Percentiles rank a stretch among this genome's conserved stretches.
These are phyloP conservation scores for Globisporangium iwayamae DNA, from an alignment of 352 stramenopile genomes.

Conservation along the genomic window DNA sequence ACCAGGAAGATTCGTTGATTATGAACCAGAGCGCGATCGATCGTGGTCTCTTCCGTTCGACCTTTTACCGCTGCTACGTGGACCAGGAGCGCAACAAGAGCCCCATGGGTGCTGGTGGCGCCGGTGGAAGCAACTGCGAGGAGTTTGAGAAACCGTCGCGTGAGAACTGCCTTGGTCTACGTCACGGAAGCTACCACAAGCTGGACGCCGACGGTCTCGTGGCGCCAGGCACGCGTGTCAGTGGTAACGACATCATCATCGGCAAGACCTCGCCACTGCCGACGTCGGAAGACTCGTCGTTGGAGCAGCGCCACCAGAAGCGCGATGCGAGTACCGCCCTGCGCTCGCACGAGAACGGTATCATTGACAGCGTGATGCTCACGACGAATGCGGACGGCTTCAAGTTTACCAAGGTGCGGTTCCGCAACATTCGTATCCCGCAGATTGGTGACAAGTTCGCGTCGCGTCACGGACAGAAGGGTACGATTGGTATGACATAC, in stretches of 20 bases:
- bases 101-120: conserved; percentile 59
- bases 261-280: conserved; percentile 96
- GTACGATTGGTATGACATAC: conserved; percentile 99
- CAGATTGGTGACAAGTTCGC: conserved; percentile 99
- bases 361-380: conserved; percentile 99
- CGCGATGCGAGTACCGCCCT: conserved; percentile 96
- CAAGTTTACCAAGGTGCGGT: conserved; percentile 97
- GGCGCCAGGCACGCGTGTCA: conserved; percentile 94
- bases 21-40: conserved; percentile 99
- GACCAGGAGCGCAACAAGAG: conserved; percentile 92
- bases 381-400: conserved; percentile 97
- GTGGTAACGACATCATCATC: conserved; percentile 98
- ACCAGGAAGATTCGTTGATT: conserved; percentile 99
- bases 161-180: conserved; percentile 94
- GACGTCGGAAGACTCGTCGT: conserved; percentile 69
- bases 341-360: conserved; percentile 97
- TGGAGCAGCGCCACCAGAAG: conserved; percentile 93
- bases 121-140: conserved; percentile 73
- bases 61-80: conserved; percentile 98
- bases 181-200: conserved; percentile 98
- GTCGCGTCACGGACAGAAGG: conserved; percentile 88
- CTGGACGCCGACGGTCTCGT: conserved; percentile 98
- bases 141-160: conserved; percentile 95
- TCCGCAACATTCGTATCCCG: conserved; percentile 98
- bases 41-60: conserved; percentile 98